These are phyloP conservation scores for Lichtheimia hyalospora DNA, from an alignment of 371 early-diverging fungal genomes.

Conservation along the genomic window DNA sequence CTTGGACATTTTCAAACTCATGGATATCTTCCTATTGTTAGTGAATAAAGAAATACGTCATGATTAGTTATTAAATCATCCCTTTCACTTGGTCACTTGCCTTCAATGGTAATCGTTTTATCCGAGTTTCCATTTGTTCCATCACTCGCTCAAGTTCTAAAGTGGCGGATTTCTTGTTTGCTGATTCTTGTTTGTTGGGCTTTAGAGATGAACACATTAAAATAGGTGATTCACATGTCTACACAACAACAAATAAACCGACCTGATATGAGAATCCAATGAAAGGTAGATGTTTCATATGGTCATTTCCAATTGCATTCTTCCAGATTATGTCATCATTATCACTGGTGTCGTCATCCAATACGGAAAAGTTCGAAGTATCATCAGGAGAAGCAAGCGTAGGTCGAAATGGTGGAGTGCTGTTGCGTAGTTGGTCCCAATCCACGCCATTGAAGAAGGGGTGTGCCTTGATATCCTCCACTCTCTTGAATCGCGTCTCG, in stretches of 20 bases:
- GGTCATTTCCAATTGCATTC: constrained; percentile 10
- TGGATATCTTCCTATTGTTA: background rate
- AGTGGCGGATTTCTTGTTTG: background rate
- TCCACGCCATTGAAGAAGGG: constrained; percentile 84
- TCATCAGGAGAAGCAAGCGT: constrained; percentile 79
- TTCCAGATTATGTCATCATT: too few species aligned
- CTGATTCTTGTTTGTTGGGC: background rate
- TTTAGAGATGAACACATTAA: too few species aligned
- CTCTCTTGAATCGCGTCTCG: constrained; percentile 70
- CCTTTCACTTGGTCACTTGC: background rate
- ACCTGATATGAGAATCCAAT: constrained; percentile 76
- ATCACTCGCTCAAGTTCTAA: background rate
- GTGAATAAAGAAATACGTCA: background rate
- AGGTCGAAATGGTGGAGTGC: constrained; percentile 84
- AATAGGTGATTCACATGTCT: background rate
- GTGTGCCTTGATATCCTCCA: constrained; percentile 78
- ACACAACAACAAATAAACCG: background rate
- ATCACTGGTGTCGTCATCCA: constrained; percentile 48
- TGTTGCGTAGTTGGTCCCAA: constrained; percentile 62
- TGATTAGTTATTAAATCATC: background rate
- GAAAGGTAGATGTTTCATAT: constrained; percentile 77
- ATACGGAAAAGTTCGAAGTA: constrained; percentile 81
- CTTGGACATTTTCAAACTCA: constrained; percentile 2
- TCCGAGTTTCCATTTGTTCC: background rate
- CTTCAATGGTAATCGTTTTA: background rate